Conservation (phyloP, 257 asterid genomes). For the Mitragyna speciosa region DNA sequence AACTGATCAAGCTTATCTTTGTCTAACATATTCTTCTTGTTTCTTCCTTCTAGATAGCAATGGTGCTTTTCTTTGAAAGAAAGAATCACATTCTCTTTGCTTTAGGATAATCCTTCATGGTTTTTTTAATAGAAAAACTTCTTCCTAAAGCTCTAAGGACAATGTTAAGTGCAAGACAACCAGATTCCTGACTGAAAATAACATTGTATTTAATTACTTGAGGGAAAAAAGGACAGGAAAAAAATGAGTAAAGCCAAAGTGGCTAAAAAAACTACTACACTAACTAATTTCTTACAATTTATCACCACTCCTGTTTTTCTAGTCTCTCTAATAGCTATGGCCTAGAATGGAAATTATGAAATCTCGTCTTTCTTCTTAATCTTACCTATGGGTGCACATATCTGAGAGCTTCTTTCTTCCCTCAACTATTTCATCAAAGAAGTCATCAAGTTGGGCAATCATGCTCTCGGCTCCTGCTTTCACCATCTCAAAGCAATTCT, state of each 20-base stretch:
- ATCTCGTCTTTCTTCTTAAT: constrained; percentile 18
- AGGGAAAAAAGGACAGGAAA: background rate
- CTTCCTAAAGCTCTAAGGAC: constrained; percentile 28
- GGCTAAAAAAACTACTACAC: constrained; percentile 14
- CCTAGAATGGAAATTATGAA: background rate
- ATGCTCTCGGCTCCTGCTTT: constrained; percentile 66
- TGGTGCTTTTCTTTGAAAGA: constrained; percentile 27
- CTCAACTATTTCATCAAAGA: constrained; percentile 86
- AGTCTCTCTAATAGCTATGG: constrained; percentile 9
- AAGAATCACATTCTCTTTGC: constrained; percentile 61
- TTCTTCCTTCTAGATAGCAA: constrained; percentile 35
- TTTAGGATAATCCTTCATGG: constrained; percentile 17
- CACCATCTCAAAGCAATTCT: constrained; percentile 55
- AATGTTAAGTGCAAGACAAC: constrained; percentile 13
- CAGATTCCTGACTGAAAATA: constrained; percentile 12
- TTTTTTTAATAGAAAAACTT: constrained; percentile 26
- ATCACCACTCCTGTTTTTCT: constrained; percentile 20
- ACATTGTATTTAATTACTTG: constrained; percentile 5
- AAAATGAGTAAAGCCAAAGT: background rate
- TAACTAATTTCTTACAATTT: constrained; percentile 35
- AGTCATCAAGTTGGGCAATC: constrained; percentile 76
- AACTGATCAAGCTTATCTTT: constrained; percentile 39
- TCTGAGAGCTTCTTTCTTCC: constrained; percentile 76
- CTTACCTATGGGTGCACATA: constrained; percentile 68
- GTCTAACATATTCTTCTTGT: constrained; percentile 51